phyloP scores from a whole-genome alignment of 2,329 filamentous ascomycete species.

The Lithohypha guttulata region DNA sequence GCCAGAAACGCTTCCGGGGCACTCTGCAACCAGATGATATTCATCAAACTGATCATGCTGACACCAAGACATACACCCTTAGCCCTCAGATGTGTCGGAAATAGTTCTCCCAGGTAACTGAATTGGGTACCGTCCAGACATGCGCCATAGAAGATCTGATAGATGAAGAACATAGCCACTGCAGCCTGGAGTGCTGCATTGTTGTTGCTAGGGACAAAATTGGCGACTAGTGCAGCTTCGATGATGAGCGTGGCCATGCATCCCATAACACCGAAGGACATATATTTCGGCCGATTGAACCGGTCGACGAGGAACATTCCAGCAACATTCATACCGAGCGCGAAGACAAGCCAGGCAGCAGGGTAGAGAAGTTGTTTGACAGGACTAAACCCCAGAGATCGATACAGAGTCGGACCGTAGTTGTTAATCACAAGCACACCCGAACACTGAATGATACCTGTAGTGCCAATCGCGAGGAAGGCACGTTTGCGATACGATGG shows the following conservation, averaged over 20 bases:
- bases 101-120: constrained; percentile 30
- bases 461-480: constrained; percentile 14
- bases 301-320: constrained; percentile 15
- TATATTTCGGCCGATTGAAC: constrained; percentile 16
- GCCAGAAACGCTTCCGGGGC: constrained; percentile 22
- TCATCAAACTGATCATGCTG: constrained; percentile 27
- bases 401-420: constrained; percentile 37
- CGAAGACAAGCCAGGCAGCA: constrained; percentile 14
- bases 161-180: constrained; percentile 34
- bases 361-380: constrained; percentile 18
- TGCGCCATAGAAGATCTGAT: constrained; percentile 29
- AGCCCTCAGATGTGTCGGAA: constrained; percentile 32
- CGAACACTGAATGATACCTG: constrained; percentile 23
- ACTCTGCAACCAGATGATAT: constrained; percentile 29
- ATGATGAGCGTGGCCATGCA: constrained; percentile 31
- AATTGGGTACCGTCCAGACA: constrained; percentile 13
- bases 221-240: constrained; percentile 29
- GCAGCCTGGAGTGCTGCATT: constrained; percentile 25
- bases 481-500: constrained; percentile 16
- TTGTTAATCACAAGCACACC: constrained; percentile 40
- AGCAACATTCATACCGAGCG: constrained; percentile 10
- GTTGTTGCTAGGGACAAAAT: constrained; percentile 28
- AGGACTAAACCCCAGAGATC: constrained; percentile 34
- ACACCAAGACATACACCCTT: constrained; percentile 25
- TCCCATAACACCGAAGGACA: constrained; percentile 30